A percentile compares a stretch with the other conserved stretches of the same genome.
These are phyloP conservation scores for Allium sativum DNA, from an alignment of 106 monocot species.

Conservation along the genomic window DNA sequence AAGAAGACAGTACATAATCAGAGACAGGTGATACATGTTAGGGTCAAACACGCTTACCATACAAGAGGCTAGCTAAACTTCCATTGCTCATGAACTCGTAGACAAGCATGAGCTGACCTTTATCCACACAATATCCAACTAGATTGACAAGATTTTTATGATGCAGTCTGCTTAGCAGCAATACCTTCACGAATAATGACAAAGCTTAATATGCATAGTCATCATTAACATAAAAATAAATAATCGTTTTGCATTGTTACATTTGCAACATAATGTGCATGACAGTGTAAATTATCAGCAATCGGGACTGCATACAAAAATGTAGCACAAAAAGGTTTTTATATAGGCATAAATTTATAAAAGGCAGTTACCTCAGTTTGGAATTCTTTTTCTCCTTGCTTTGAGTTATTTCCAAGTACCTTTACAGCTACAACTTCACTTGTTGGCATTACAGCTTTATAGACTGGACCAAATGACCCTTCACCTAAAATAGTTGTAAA, in stretches of 20 bases:
- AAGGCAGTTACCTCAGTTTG: conserved; percentile 65
- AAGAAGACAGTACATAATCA: no score
- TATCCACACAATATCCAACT: conserved; percentile 90
- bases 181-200: conserved; percentile 30
- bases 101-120: conserved; percentile 71
- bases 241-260: no score
- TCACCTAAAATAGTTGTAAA: conserved; percentile 86
- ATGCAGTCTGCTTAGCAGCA: conserved; percentile 79
- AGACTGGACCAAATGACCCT: conserved; percentile 92
- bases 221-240: no score
- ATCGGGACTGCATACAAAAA: no score
- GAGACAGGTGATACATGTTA: no score
- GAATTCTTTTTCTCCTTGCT: conserved; percentile 91
- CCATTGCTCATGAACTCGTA: conserved; percentile 99
- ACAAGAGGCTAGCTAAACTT: conserved; percentile 75
- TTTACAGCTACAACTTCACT: conserved; percentile 79
- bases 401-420: conserved; percentile 76
- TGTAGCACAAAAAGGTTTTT: no score
- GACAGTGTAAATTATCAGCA: no score
- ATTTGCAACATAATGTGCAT: no score
- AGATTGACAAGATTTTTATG: conserved; percentile 96
- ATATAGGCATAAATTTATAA: no score
- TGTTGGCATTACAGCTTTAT: conserved; percentile 72
- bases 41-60: conserved; percentile 35
- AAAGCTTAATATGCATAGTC: no score